These are phyloP conservation scores for Annulohypoxylon truncatum DNA, from an alignment of 2,329 filamentous ascomycete species.

Conservation along the genomic window DNA sequence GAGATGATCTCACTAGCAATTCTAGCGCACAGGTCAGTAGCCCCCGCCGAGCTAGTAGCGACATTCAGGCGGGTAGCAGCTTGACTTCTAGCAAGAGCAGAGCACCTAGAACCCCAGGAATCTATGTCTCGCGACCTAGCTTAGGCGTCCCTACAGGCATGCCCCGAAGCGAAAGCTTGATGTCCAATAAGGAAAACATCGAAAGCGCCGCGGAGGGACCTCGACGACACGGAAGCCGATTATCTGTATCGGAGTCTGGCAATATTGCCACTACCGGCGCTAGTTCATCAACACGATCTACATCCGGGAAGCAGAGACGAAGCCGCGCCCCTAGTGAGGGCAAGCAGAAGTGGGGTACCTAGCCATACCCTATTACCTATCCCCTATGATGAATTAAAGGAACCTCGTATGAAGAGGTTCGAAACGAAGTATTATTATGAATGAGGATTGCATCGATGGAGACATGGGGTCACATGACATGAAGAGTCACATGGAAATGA, in stretches of 20 bases:
- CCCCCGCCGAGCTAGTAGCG: constrained; percentile 44
- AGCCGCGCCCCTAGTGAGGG: constrained; percentile 45
- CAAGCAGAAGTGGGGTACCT: constrained; percentile 43
- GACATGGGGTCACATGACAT: neutral
- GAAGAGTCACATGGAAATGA: neutral
- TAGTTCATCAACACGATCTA: constrained; percentile 13
- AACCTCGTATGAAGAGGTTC: neutral
- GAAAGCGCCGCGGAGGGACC: constrained; percentile 26
- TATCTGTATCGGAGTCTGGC: constrained; percentile 34
- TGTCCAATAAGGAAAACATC: constrained; percentile 48
- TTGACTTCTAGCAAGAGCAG: constrained; percentile 37
- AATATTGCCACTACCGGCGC: constrained; percentile 5
- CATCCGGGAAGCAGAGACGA: constrained; percentile 40
- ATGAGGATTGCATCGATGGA: neutral
- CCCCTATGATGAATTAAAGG: neutral
- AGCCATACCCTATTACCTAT: constrained; percentile 35
- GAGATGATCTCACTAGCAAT: constrained; percentile 38
- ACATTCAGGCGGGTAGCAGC: constrained; percentile 30
- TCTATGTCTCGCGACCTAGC: constrained; percentile 42
- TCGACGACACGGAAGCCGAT: constrained; percentile 35
- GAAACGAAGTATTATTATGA: neutral
- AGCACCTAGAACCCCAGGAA: constrained; percentile 39
- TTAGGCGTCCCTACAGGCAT: constrained; percentile 15
- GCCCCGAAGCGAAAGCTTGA: constrained; percentile 44
- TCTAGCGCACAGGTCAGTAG: constrained; percentile 41